phyloP scores from a whole-genome alignment of 306 rosid species.

The Trichosanthes cucumerina region DNA sequence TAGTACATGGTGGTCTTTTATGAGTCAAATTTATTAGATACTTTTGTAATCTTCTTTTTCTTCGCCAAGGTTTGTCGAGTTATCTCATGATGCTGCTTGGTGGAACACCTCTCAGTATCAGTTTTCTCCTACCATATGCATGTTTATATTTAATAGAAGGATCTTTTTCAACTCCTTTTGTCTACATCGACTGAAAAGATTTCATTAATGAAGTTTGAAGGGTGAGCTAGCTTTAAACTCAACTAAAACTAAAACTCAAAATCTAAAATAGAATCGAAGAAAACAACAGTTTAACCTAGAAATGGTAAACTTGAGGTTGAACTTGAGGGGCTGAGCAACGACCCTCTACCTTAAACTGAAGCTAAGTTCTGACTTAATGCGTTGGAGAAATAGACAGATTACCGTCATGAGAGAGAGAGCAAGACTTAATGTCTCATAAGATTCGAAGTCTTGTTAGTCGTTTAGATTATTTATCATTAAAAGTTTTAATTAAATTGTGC shows the following conservation, averaged over 20 bases:
- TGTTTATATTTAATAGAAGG: background rate
- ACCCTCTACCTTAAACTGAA: background rate
- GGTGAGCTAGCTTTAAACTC: background rate
- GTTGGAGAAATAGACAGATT: background rate
- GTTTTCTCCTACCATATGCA: background rate
- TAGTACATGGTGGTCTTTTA: background rate
- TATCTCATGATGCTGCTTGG: slow-evolving; percentile 1
- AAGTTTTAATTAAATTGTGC: background rate
- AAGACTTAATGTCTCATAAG: background rate
- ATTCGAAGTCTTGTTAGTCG: background rate
- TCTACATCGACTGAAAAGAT: background rate
- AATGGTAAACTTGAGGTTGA: background rate
- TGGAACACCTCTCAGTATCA: background rate
- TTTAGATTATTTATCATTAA: background rate
- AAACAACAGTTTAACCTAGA: background rate
- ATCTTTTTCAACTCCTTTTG: background rate
- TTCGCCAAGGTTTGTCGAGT: background rate
- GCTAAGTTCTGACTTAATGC: background rate
- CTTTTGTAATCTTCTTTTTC: background rate
- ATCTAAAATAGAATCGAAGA: background rate
- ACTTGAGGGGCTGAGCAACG: background rate
- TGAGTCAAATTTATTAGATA: background rate
- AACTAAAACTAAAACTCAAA: background rate
- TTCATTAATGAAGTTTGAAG: background rate
- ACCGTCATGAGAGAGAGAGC: background rate